phyloP scores from a whole-genome alignment of 139 green algal species.

The Helicosporidium sp. region DNA sequence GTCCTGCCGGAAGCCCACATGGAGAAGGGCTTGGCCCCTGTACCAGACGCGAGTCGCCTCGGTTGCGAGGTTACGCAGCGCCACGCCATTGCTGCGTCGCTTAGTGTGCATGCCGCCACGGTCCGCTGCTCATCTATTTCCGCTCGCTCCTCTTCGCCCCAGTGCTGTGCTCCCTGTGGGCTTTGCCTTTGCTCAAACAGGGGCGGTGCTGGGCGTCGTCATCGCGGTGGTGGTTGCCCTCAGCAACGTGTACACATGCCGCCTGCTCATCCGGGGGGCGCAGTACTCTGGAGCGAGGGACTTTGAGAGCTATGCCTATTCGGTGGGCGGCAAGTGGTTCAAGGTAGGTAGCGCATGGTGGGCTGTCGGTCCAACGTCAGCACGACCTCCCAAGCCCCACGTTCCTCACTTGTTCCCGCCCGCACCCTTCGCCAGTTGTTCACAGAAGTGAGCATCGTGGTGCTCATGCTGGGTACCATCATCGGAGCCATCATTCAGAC shows the following conservation, averaged over 20 bases:
- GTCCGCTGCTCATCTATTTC: no score
- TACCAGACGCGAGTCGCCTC: no score
- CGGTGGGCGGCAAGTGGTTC: conserved; percentile 1
- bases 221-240: conserved; percentile 1
- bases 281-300: background rate
- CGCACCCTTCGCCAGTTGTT: conserved; percentile 1
- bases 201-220: background rate
- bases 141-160: background rate
- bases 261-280: conserved; percentile 2
- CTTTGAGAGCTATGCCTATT: background rate
- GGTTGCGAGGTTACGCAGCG: no score
- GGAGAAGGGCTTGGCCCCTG: no score
- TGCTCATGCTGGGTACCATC: conserved; percentile 8
- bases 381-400: no score
- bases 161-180: background rate
- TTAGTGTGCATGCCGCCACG: no score
- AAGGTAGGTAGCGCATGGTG: conserved; percentile 1
- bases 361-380: no score
- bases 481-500: conserved; percentile 8
- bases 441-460: conserved; percentile 2
- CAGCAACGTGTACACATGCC: conserved; percentile 6
- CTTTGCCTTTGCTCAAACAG: background rate
- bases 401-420: no score
- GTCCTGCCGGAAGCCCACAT: no score
- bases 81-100: no score